Base-by-base conservation (phyloP, 768 basidiomycete genomes). In the Lactarius pseudohatsudake region DNA sequence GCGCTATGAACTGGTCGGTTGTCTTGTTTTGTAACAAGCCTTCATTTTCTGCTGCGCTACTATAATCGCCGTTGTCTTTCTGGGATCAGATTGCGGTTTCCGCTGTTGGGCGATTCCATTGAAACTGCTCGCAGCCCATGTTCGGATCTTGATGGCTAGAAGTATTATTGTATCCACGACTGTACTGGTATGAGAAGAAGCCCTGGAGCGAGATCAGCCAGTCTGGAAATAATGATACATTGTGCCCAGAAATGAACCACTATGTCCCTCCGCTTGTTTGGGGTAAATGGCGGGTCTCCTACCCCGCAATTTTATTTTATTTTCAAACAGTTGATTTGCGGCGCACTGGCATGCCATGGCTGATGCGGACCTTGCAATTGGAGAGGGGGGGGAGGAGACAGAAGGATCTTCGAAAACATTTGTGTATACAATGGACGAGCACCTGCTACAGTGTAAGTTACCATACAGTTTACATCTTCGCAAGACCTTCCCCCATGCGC, bases 21-120 rank as follows among this genome's bases (percentile, higher is more conserved):
- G 3, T 47, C 45, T 10, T 22, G 10, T 47, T 22, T 22, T 47
- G 45, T 9, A 4, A 4, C 45, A 47, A n/a, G 22, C 47, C 9
- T 22, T 20, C 13, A 50, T 9, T 22, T 22, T 26, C 11, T 26
- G 22, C 47, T 13, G 22, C 3, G 47, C 47, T 13, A 30, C 30
- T 30, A 30, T 32, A 60, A 32, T 66, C 60, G 10, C 65, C 65
- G 60, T 66, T 57, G 55, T 66, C 59, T 47, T 61, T 66, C 63
- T 64, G 15, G 57, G 54, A 53, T 10, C 34, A 16, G 47, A 34
- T 16, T 20, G 47, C 22, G 11, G 7, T 59, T 40, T 20, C 43
- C 64, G 32, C 34, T 41, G 32, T 55, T 50, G 10, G 38, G 47
- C 22, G 47, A 58, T 62, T 62, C 65, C 65, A 57, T 62, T 66